Conservation (phyloP, 164 flowering plant genomes). For the Magnolia officinalis region DNA sequence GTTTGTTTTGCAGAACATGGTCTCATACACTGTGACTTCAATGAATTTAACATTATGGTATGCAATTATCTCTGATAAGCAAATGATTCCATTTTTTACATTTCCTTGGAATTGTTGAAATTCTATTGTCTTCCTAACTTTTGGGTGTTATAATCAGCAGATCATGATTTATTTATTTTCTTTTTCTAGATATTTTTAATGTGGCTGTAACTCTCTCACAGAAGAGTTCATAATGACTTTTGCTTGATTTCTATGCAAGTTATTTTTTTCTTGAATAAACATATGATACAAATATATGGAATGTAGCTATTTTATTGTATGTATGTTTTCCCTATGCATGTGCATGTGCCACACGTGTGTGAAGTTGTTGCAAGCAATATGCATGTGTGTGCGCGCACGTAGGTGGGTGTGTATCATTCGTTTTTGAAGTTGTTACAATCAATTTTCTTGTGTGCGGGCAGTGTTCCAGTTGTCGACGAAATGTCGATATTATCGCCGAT, state of each 20-base stretch:
- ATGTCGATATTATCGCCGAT: no score
- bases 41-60: slow-evolving; percentile 97
- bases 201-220: no score
- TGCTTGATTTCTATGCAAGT: no score
- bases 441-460: no score
- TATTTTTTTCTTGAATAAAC: not conserved
- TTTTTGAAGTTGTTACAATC: no score
- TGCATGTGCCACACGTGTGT: not conserved
- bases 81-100: not conserved
- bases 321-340: not conserved
- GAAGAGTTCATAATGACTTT: no score
- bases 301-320: not conserved
- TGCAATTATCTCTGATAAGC: slow-evolving; percentile 7
- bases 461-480: no score
- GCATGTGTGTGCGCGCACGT: not conserved
- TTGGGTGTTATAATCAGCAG: not conserved
- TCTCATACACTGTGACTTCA: slow-evolving; percentile 95
- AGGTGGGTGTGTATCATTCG: not conserved
- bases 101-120: not conserved
- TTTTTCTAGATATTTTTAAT: not conserved
- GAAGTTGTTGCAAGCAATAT: not conserved
- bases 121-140: not conserved
- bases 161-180: not conserved
- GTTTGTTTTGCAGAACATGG: slow-evolving; percentile 91
- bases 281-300: not conserved